Evolutionary conservation across 1,284 basidiomycete species (phyloP).

Genomic region (Porogramme epimiltina): DNA sequence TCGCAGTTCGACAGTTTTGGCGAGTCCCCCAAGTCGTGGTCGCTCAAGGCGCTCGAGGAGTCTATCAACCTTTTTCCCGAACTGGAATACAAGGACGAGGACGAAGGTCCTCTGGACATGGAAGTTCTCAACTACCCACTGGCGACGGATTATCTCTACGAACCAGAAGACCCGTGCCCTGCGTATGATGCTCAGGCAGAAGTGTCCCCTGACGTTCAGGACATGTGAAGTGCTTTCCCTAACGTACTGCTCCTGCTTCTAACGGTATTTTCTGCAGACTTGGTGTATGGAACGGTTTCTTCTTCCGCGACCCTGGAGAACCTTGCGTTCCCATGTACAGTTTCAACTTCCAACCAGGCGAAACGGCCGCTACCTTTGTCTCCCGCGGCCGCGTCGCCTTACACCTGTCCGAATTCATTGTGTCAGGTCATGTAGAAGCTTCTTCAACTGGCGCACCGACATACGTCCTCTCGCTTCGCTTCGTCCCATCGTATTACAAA

Average conservation of each 20-base stretch:
- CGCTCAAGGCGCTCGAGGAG: neutral
- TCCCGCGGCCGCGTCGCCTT: neutral
- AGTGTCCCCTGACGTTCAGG: neutral
- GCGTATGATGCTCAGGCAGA: no score
- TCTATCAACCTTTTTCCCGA: neutral
- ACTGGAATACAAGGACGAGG: neutral
- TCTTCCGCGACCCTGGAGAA: neutral
- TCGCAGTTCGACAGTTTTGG: neutral
- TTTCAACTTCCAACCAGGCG: neutral
- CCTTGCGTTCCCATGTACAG: neutral
- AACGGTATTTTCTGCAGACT: neutral
- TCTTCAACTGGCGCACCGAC: neutral
- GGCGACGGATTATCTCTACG: neutral
- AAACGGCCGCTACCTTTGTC: neutral
- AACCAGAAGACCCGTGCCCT: neutral
- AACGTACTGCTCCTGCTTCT: neutral
- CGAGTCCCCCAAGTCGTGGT: neutral
- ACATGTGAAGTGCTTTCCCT: no score
- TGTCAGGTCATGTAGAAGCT: neutral
- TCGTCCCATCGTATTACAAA: neutral
- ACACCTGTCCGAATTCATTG: neutral
- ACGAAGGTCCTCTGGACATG: conserved; percentile 14
- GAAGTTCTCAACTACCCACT: conserved; percentile 21
- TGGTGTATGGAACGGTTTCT: conserved; percentile 1
- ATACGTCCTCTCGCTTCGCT: neutral